phyloP scores from a whole-genome alignment of 306 rosid genomes.

The Lotus japonicus region DNA sequence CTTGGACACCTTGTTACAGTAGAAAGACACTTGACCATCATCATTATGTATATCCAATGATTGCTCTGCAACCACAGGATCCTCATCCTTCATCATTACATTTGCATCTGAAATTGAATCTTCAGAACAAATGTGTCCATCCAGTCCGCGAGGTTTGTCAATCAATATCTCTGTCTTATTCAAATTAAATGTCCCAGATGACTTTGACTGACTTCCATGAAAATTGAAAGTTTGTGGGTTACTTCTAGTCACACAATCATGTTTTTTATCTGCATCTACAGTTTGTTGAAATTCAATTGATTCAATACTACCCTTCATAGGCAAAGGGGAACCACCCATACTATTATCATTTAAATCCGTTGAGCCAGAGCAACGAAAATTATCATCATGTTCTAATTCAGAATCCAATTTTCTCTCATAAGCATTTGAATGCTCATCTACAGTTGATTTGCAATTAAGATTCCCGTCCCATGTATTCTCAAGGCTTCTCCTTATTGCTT shows the following conservation, averaged over 20 bases:
- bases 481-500: conserved; percentile 90
- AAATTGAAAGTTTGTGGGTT: conserved; percentile 21
- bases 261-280: conserved; percentile 27
- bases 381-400: conserved; percentile 13
- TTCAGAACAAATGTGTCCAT: conserved; percentile 23
- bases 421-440: conserved; percentile 26
- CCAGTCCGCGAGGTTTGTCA: conserved; percentile 13
- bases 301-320: conserved; percentile 25
- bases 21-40: conserved; percentile 19
- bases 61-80: conserved; percentile 31
- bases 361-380: conserved; percentile 10
- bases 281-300: conserved; percentile 26
- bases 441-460: conserved; percentile 6
- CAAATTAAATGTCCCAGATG: conserved; percentile 20
- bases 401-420: conserved; percentile 8
- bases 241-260: conserved; percentile 22
- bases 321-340: conserved; percentile 10
- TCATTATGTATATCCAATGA: conserved; percentile 26
- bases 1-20: background rate
- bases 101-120: conserved; percentile 31
- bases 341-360: conserved; percentile 14
- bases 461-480: conserved; percentile 34
- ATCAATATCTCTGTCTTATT: background rate
- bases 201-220: conserved; percentile 26
- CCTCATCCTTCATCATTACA: conserved; percentile 28